Conservation (phyloP, 345 rosid species). For the Cochlearia excelsa region DNA sequence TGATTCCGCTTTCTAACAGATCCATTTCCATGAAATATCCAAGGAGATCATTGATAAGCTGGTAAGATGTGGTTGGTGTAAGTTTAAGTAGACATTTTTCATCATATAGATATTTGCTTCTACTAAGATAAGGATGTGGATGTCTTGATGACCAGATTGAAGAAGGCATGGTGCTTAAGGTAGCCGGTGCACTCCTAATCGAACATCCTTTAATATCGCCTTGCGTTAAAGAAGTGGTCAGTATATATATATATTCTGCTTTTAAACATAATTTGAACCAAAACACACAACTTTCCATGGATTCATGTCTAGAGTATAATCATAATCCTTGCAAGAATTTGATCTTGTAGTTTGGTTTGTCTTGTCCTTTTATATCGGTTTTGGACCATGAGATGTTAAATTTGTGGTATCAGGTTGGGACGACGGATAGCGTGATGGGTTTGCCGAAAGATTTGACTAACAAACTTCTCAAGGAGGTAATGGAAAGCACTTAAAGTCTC, state of each 20-base stretch:
- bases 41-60: slow-evolving; percentile 71
- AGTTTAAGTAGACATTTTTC: neutral
- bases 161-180: slow-evolving; percentile 68
- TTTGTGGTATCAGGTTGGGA: slow-evolving; percentile 57
- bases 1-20: slow-evolving; percentile 48
- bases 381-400: slow-evolving; percentile 13
- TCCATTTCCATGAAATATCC: slow-evolving; percentile 76
- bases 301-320: neutral
- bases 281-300: neutral
- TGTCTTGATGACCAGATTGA: slow-evolving; percentile 48
- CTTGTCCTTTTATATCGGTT: neutral
- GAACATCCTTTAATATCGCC: slow-evolving; percentile 78
- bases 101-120: neutral
- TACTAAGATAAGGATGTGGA: neutral
- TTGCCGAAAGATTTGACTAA: slow-evolving; percentile 69
- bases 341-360: neutral
- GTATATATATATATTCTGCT: slow-evolving; percentile 1
- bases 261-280: neutral
- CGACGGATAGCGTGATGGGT: slow-evolving; percentile 93
- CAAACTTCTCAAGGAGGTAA: slow-evolving; percentile 60
- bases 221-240: slow-evolving; percentile 69
- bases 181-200: slow-evolving; percentile 76
- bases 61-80: slow-evolving; percentile 40
- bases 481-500: slow-evolving; percentile 18
- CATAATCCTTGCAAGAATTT: neutral